Conservation (phyloP, 192 early-diverging fungal species). For the Coemansia aciculifera region DNA sequence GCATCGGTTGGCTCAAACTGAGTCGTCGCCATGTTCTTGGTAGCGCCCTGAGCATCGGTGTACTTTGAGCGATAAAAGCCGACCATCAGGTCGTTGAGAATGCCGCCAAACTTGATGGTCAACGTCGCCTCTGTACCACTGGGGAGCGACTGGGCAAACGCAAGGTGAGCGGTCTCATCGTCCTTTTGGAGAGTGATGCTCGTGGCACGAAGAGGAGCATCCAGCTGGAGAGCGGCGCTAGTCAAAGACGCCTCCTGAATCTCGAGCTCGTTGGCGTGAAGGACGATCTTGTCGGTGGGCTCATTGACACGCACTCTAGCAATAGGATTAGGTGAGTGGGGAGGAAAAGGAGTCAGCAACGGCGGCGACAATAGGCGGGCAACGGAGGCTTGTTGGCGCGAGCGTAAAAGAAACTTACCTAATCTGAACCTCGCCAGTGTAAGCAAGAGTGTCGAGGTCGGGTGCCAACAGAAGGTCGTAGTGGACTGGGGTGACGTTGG, state of each 20-base stretch:
- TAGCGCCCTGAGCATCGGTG: conserved; percentile 60
- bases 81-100: conserved; percentile 83
- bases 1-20: conserved; percentile 95
- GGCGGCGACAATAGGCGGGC: not conserved
- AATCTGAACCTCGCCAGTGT: conserved; percentile 75
- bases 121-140: conserved; percentile 57
- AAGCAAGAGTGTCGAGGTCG: conserved; percentile 76
- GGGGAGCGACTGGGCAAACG: conserved; percentile 61
- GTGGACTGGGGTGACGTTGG: conserved; percentile 79
- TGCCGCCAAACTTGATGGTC: conserved; percentile 62
- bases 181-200: conserved; percentile 29
- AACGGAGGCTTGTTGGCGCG: not conserved
- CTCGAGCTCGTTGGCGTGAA: conserved; percentile 70
- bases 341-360: not conserved
- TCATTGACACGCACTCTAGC: conserved; percentile 61
- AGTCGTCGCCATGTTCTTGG: conserved; percentile 82
- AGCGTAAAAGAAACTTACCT: conserved; percentile 29
- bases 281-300: conserved; percentile 62
- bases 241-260: conserved; percentile 42
- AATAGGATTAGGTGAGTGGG: not conserved
- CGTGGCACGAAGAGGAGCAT: conserved; percentile 22
- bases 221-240: conserved; percentile 57
- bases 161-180: conserved; percentile 56
- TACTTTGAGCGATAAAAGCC: conserved; percentile 93
- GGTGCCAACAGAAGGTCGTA: conserved; percentile 82